Evolutionary conservation across 176 grass and related monocot species (phyloP).

Genomic region (Dactylis glomerata): DNA sequence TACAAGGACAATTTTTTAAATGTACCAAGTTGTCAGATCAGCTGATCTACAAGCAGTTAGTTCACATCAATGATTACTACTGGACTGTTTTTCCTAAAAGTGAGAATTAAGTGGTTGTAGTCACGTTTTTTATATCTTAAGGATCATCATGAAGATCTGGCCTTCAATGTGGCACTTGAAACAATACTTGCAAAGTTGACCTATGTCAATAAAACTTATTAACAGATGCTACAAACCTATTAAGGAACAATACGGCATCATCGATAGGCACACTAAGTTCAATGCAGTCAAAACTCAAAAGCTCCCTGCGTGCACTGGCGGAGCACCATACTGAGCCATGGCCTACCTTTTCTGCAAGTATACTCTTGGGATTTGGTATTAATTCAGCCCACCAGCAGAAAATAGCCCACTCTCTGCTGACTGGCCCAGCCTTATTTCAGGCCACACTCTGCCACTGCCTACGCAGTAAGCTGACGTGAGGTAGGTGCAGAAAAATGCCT

Average conservation of each 20-base stretch:
- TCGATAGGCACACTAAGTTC: not conserved
- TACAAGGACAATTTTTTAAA: conserved; percentile 9
- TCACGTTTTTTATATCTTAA: conserved; percentile 7
- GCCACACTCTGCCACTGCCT: no score
- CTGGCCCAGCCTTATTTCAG: no score
- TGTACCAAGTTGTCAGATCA: conserved; percentile 22
- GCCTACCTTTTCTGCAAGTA: no score
- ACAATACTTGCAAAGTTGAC: conserved; percentile 2
- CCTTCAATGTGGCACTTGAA: conserved; percentile 10
- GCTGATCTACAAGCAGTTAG: conserved; percentile 20
- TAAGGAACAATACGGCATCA: conserved; percentile 6
- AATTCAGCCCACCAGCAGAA: no score
- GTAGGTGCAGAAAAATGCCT: not conserved
- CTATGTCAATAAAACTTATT: not conserved
- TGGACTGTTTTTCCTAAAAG: conserved; percentile 7
- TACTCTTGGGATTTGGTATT: no score
- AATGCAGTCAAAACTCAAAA: not conserved
- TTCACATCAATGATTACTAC: conserved; percentile 2
- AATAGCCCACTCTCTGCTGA: no score
- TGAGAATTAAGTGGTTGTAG: not conserved
- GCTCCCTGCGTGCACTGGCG: not conserved
- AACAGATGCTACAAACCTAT: not conserved
- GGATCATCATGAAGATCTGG: not conserved
- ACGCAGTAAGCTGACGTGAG: not conserved
- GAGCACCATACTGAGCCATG: no score